A percentile compares a stretch with the other conserved stretches of the same genome.
Conservation (phyloP, 2,329 filamentous ascomycete genomes). For the Helotiales sp. region DNA sequence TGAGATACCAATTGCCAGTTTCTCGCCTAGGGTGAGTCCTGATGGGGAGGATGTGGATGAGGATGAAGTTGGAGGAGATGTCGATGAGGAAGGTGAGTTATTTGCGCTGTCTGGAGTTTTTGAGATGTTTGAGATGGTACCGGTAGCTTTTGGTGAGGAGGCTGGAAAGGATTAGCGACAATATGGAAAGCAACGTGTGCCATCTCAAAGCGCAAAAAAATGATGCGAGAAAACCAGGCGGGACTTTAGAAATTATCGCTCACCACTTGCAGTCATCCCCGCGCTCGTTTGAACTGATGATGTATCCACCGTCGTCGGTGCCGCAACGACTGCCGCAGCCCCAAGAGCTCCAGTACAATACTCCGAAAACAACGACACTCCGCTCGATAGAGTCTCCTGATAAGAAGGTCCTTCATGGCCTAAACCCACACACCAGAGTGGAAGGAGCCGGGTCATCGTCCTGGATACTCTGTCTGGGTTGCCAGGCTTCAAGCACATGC, state of each 20-base stretch:
- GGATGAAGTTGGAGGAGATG: not conserved
- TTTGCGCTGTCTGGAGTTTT: not conserved
- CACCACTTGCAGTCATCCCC: not conserved
- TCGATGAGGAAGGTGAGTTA: not conserved
- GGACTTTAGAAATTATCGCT: not conserved
- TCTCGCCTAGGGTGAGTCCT: slow-evolving; percentile 1
- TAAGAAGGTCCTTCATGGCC: not conserved
- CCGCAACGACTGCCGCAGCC: not conserved
- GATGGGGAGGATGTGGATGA: not conserved
- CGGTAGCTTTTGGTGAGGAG: not conserved
- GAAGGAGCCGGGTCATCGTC: not conserved
- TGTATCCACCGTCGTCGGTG: not conserved
- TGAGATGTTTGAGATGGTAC: not conserved
- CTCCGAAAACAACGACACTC: slow-evolving; percentile 8
- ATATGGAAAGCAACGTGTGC: too few relatives aligned
- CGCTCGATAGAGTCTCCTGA: slow-evolving; percentile 4
- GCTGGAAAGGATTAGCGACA: not conserved
- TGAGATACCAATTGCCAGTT: not conserved
- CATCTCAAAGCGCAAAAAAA: too few relatives aligned
- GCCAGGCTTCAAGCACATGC: slow-evolving; percentile 3
- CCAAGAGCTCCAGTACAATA: slow-evolving; percentile 5
- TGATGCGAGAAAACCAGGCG: too few relatives aligned
- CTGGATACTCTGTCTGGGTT: not conserved
- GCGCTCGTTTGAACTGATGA: not conserved
- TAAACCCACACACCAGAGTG: not conserved